Evolutionary conservation across 73 alveolate genomes (phyloP).

Genomic region (Blepharisma japonicum): DNA sequence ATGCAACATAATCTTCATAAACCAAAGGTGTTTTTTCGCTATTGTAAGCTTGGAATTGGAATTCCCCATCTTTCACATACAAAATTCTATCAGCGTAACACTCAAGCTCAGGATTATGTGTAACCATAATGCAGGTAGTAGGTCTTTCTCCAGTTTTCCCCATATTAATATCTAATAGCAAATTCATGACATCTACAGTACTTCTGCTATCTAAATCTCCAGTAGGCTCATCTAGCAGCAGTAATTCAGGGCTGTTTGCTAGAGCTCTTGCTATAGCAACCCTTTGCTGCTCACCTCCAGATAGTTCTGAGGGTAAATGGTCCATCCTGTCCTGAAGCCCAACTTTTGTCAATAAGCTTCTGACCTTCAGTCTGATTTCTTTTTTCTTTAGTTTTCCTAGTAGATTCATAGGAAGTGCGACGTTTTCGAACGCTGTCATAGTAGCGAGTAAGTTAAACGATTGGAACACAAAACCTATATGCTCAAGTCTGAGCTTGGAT

Average conservation of each 20-base stretch:
- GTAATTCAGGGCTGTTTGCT: conserved; percentile 92
- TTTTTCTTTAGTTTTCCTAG: conserved; percentile 30
- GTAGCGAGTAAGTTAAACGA: conserved; percentile 93
- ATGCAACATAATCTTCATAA: conserved; percentile 39
- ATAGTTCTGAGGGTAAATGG: conserved; percentile 95
- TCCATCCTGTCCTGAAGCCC: conserved; percentile 95
- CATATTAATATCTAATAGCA: conserved; percentile 73
- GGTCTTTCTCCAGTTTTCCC: conserved; percentile 31
- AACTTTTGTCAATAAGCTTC: conserved; percentile 79
- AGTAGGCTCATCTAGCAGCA: conserved; percentile 97
- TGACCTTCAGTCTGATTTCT: conserved; percentile 54
- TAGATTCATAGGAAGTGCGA: conserved; percentile 81
- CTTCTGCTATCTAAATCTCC: conserved; percentile 24
- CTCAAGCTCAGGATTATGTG: conserved; percentile 97
- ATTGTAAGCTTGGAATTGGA: conserved; percentile 39
- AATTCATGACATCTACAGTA: conserved; percentile 93
- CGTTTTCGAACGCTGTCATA: conserved; percentile 95
- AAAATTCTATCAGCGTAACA: conserved; percentile 96
- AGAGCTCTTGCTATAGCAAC: conserved; percentile 97
- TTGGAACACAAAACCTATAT: conserved; percentile 94
- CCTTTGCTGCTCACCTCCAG: conserved; percentile 98
- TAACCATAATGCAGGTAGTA: conserved; percentile 91
- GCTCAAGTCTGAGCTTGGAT: conserved; percentile 74
- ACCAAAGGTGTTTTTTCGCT: conserved; percentile 34
- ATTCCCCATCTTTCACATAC: conserved; percentile 89